A percentile compares a stretch with the other conserved stretches of the same genome.
These are phyloP conservation scores for Clohesyomyces aquaticus DNA, from an alignment of 495 filamentous ascomycete species.

Conservation along the genomic window DNA sequence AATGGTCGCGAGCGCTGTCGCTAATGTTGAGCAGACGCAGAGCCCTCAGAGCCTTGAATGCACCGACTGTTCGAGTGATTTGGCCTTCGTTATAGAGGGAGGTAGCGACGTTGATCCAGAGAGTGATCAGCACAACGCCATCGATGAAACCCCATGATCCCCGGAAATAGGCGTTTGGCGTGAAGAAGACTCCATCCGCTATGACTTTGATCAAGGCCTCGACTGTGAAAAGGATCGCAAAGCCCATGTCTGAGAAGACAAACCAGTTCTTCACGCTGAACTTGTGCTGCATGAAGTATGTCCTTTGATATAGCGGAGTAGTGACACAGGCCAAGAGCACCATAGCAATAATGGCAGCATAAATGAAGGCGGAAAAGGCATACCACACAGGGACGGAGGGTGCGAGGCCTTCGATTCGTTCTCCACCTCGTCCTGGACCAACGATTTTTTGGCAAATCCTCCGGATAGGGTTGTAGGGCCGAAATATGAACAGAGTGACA, in stretches of 20 bases:
- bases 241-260: constrained; percentile 85
- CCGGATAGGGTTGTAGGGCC: constrained; percentile 72
- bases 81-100: constrained; percentile 75
- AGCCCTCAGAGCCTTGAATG: constrained; percentile 97
- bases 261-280: constrained; percentile 81
- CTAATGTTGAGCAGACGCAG: constrained; percentile 91
- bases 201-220: constrained; percentile 93
- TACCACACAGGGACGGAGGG: constrained; percentile 91
- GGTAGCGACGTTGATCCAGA: constrained; percentile 93
- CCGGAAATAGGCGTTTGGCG: constrained; percentile 94
- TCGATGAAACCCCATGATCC: constrained; percentile 98
- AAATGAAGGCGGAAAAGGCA: constrained; percentile 89
- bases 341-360: constrained; percentile 94
- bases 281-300: constrained; percentile 66
- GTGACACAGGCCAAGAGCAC: constrained; percentile 92
- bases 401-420: constrained; percentile 82
- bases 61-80: constrained; percentile 86
- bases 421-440: constrained; percentile 82
- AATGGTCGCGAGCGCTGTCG: constrained; percentile 92
- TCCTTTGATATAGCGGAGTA: constrained; percentile 88
- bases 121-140: constrained; percentile 85
- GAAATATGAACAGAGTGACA: constrained; percentile 86
- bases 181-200: constrained; percentile 95
- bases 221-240: constrained; percentile 82
- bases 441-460: constrained; percentile 87